These are phyloP conservation scores for Aspergillus novoparasiticus DNA, from an alignment of 2,329 filamentous ascomycete genomes.

Conservation along the genomic window DNA sequence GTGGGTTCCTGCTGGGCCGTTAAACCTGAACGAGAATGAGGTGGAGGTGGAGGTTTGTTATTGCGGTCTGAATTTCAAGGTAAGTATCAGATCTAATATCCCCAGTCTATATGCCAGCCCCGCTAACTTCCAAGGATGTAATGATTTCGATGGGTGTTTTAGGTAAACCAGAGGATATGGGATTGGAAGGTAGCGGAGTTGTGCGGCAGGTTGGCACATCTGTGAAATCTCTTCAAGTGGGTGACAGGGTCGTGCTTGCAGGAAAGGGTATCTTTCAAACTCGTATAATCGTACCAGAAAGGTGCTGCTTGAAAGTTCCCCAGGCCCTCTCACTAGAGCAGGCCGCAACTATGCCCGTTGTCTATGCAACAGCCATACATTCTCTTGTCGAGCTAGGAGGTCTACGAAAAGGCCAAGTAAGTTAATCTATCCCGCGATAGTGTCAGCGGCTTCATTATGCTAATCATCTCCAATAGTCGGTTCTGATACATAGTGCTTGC, in stretches of 20 bases:
- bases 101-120: background rate
- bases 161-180: conserved; percentile 23
- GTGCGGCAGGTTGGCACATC: conserved; percentile 31
- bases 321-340: conserved; percentile 17
- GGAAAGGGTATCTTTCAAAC: conserved; percentile 14
- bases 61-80: conserved; percentile 5
- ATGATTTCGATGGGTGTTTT: conserved; percentile 37
- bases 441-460: no score
- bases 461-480: conserved; percentile 2
- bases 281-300: conserved; percentile 2
- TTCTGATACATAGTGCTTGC: conserved; percentile 27
- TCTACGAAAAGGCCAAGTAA: conserved; percentile 25
- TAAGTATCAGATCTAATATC: background rate
- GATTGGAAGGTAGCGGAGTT: conserved; percentile 36
- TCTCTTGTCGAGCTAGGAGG: conserved; percentile 24
- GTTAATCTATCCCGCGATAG: background rate
- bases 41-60: conserved; percentile 1
- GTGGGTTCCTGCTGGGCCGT: no score
- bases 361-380: conserved; percentile 22
- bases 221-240: conserved; percentile 27
- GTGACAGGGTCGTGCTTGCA: conserved; percentile 32
- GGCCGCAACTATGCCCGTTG: conserved; percentile 18
- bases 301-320: conserved; percentile 14
- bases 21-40: background rate
- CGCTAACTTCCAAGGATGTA: conserved; percentile 1